Evolutionary conservation across 345 rosid species (phyloP), one percentile per base, ranked within the genome.

Genomic region (Aquilaria malaccensis): DNA sequence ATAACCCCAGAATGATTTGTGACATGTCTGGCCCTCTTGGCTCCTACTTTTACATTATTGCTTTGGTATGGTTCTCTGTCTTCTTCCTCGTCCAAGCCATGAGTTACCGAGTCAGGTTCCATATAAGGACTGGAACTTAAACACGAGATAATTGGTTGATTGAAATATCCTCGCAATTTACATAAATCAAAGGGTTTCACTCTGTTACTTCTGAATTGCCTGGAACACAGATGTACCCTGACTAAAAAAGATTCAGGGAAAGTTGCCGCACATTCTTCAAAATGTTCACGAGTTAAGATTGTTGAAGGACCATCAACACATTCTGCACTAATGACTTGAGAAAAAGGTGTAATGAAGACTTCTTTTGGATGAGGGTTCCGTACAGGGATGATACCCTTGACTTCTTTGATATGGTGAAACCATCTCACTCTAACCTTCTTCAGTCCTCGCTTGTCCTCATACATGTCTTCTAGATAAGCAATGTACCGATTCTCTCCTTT

Each of bases 381-480:
- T 45, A 89, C 67, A 72, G 87, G 81, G 70, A 79, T 69, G 29
- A 76, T 76, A 54, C 97, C 90, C 77, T 84, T 93, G 50, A 94
- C 95, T 83, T 90, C 99, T 65, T 81, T 87, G 58, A 81, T 80
- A 71, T 77, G 83, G 81, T 93, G 97, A 81, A 93, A 87, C 98
- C 98, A 93, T 79, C 97, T 84, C 59, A 89, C 96, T 81, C 82
- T 93, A 61, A 93, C 96, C 70, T 93, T 93, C 71, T 86, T 94
- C 61, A 72, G 89, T 60, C 99, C 97, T 72, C 89, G 83, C 73
- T 83, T 89, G 84, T 93, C 97, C 77, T 89, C 98, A 43, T 93
- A 93, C 96, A 93, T 93, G 72, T 93, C 98, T 77, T 93, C 98
- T 81, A 93, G 75, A 76, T 93, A 86, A 52, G 97, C 97, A 79